phyloP scores from a whole-genome alignment of 2,329 filamentous ascomycete species.

The Colletotrichum musae region DNA sequence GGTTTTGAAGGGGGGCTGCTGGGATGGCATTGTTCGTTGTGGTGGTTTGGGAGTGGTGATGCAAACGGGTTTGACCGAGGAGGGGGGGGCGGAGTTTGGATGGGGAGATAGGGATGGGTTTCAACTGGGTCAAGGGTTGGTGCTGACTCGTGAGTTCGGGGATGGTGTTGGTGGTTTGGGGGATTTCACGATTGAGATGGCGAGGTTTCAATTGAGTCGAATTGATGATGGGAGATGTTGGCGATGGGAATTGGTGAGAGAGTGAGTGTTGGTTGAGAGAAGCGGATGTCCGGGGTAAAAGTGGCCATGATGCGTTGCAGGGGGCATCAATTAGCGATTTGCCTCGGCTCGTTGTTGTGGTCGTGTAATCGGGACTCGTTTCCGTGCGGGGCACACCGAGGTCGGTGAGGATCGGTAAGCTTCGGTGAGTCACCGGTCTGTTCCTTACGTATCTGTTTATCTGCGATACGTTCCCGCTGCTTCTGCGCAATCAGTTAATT shows the following conservation, averaged over 20 bases:
- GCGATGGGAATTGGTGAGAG: not conserved
- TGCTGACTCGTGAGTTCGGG: not conserved
- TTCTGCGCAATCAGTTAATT: too few species aligned
- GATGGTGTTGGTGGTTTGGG: too few species aligned
- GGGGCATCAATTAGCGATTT: conserved; percentile 5
- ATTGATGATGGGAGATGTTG: not conserved
- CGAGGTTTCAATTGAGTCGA: conserved; percentile 11
- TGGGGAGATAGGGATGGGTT: not conserved
- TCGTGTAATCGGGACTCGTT: not conserved
- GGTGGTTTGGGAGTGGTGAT: not conserved
- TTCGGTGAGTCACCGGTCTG: not conserved
- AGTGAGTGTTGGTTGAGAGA: not conserved
- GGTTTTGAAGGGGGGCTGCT: conserved; percentile 1
- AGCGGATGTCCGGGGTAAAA: conserved; percentile 11
- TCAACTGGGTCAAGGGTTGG: conserved; percentile 10
- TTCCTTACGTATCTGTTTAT: too few species aligned
- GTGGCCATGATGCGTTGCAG: not conserved
- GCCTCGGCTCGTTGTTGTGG: conserved; percentile 15
- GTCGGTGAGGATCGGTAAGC: conserved; percentile 9
- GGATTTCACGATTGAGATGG: not conserved
- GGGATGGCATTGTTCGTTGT: conserved; percentile 9
- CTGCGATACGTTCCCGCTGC: too few species aligned
- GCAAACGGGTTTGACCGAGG: not conserved
- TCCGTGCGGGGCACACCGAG: conserved; percentile 30
- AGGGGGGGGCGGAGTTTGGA: not conserved